Percentiles rank a stretch among this genome's conserved stretches.
phyloP scores from a whole-genome alignment of 805 yeast genomes.

The Metschnikowia kofuensis region DNA sequence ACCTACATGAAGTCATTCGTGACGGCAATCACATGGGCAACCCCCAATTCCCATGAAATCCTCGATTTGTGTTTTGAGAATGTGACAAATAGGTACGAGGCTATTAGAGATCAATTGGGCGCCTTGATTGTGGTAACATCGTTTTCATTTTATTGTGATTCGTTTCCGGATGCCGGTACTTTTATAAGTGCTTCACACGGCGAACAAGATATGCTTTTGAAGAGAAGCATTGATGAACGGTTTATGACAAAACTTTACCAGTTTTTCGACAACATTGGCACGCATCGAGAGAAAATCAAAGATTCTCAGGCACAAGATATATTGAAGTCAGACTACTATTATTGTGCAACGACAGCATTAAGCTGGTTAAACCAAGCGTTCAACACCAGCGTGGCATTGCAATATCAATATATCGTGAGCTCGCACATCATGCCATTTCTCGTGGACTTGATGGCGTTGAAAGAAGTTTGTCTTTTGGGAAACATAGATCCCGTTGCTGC shows the following conservation, averaged over 20 bases:
- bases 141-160: slow-evolving; percentile 41
- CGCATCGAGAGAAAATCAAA: slow-evolving; percentile 35
- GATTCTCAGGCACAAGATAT: slow-evolving; percentile 52
- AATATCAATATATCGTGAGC: slow-evolving; percentile 50
- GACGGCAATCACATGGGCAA: slow-evolving; percentile 52
- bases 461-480: slow-evolving; percentile 78
- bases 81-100: slow-evolving; percentile 66
- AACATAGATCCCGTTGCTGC: slow-evolving; percentile 52
- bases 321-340: slow-evolving; percentile 58
- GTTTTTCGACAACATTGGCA: slow-evolving; percentile 29
- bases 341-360: slow-evolving; percentile 61
- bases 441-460: slow-evolving; percentile 58
- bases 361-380: slow-evolving; percentile 56
- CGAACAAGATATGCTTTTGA: slow-evolving; percentile 6
- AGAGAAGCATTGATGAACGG: slow-evolving; percentile 16
- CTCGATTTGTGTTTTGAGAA: slow-evolving; percentile 43
- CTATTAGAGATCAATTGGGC: slow-evolving; percentile 69
- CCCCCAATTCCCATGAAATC: slow-evolving; percentile 47
- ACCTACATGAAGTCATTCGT: slow-evolving; percentile 51
- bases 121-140: slow-evolving; percentile 50
- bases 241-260: slow-evolving; percentile 37
- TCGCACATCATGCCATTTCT: slow-evolving; percentile 64
- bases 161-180: slow-evolving; percentile 34
- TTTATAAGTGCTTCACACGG: slow-evolving; percentile 37
- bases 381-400: slow-evolving; percentile 50